Percentiles rank a stretch among this genome's conserved stretches.
phyloP scores from a whole-genome alignment of 805 yeast genomes.

The Schwanniomyces pseudopolymorphus region DNA sequence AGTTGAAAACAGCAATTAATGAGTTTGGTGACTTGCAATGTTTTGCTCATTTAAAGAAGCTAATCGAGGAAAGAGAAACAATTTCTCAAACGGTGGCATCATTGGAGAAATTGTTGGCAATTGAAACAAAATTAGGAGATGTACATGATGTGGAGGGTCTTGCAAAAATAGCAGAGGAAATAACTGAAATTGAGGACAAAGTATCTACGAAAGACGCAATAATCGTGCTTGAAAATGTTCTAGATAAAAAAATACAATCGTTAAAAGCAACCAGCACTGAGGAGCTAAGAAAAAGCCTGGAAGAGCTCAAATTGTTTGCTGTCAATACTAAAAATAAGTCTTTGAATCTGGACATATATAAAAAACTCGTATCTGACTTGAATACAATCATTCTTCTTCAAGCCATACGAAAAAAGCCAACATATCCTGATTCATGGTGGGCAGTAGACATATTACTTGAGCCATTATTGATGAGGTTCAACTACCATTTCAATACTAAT shows the following conservation, averaged over 20 bases:
- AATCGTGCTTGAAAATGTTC: slow-evolving; percentile 1
- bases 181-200: slow-evolving; percentile 5
- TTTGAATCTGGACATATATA: slow-evolving; percentile 1
- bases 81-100: slow-evolving; percentile 2
- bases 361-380: slow-evolving; percentile 2
- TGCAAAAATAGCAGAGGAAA: slow-evolving; percentile 4
- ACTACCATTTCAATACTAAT: slow-evolving; percentile 58
- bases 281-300: slow-evolving; percentile 11
- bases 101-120: slow-evolving; percentile 7
- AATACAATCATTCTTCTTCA: slow-evolving; percentile 31
- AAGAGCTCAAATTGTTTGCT: slow-evolving; percentile 24
- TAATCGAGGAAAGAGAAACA: slow-evolving; percentile 4
- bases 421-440: slow-evolving; percentile 46
- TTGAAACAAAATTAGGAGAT: slow-evolving; percentile 1
- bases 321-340: slow-evolving; percentile 9
- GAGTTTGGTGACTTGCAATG: slow-evolving; percentile 14
- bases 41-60: slow-evolving; percentile 11
- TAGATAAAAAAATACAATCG: slow-evolving; percentile 7
- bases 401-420: slow-evolving; percentile 21
- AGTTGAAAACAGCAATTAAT: slow-evolving; percentile 2
- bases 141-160: not conserved
- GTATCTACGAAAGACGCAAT: not conserved
- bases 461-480: slow-evolving; percentile 50
- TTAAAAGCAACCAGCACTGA: slow-evolving; percentile 8
- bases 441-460: slow-evolving; percentile 47